phyloP scores from a whole-genome alignment of 495 filamentous ascomycete species.

The Acidomyces sp. region DNA sequence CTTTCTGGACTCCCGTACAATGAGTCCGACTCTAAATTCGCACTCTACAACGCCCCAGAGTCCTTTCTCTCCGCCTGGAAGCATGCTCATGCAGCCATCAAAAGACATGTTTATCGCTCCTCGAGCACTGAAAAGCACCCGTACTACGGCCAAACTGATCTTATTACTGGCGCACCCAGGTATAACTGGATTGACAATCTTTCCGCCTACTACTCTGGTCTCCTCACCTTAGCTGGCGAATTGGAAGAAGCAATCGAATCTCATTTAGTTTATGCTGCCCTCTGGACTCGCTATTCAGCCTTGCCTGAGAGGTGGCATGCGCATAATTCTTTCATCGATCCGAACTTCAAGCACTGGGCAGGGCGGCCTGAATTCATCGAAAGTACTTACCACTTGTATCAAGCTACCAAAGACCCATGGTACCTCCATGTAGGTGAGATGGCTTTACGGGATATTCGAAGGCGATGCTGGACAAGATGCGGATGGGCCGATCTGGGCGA shows the following conservation, averaged over 20 bases:
- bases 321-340: constrained; percentile 65
- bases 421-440: constrained; percentile 93
- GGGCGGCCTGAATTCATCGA: constrained; percentile 93
- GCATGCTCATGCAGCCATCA: constrained; percentile 70
- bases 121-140: constrained; percentile 59
- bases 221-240: constrained; percentile 76
- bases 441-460: constrained; percentile 75
- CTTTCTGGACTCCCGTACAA: constrained; percentile 46
- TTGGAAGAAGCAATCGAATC: constrained; percentile 81
- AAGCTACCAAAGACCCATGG: constrained; percentile 90
- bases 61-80: constrained; percentile 77
- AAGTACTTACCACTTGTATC: constrained; percentile 84
- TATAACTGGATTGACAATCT: constrained; percentile 93
- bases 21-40: background rate
- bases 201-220: constrained; percentile 84
- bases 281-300: constrained; percentile 88
- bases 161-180: constrained; percentile 65
- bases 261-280: constrained; percentile 75
- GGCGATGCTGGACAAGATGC: constrained; percentile 84
- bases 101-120: constrained; percentile 59
- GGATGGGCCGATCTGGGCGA: constrained; percentile 95
- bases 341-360: constrained; percentile 84
- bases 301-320: constrained; percentile 78
- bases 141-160: constrained; percentile 81
- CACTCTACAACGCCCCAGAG: constrained; percentile 33